Evolutionary conservation across 768 basidiomycete species (phyloP).

Genomic region (Favolaschia claudopus): DNA sequence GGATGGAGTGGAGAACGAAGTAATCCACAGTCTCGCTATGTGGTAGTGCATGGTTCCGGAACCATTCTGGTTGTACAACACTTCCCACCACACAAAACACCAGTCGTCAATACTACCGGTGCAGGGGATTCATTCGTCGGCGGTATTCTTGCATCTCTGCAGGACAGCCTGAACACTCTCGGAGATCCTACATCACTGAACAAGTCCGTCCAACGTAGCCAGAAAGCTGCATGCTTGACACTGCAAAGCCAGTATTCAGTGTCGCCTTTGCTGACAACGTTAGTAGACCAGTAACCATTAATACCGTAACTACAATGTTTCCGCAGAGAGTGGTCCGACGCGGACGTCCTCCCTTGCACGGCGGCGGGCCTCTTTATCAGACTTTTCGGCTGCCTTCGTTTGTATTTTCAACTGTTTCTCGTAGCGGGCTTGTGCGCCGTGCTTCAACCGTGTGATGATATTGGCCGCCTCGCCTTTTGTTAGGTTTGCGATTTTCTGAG

Average conservation of each 20-base stretch:
- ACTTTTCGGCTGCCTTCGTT: constrained; percentile 41
- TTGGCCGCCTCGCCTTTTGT: constrained; percentile 85
- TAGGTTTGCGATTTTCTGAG: constrained; percentile 49
- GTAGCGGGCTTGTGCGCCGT: constrained; percentile 73
- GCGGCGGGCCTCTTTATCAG: constrained; percentile 58
- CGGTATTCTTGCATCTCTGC: constrained; percentile 74
- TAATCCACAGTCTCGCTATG: constrained; percentile 51
- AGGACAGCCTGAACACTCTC: constrained; percentile 52
- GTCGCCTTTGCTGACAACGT: constrained; percentile 59
- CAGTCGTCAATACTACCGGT: constrained; percentile 81
- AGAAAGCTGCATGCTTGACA: constrained; percentile 69
- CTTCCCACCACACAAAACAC: constrained; percentile 64
- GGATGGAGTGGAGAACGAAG: constrained; percentile 61
- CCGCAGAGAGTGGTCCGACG: constrained; percentile 60
- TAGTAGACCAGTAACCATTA: constrained; percentile 7
- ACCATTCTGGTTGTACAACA: constrained; percentile 70
- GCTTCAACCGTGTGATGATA: constrained; percentile 78
- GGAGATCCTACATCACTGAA: constrained; percentile 53
- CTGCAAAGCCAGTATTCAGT: constrained; percentile 67
- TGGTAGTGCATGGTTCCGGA: constrained; percentile 59
- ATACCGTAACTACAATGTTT: constrained; percentile 2
- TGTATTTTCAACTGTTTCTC: constrained; percentile 57
- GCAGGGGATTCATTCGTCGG: constrained; percentile 94
- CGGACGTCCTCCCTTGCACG: constrained; percentile 61
- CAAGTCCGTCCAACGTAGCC: constrained; percentile 59